Evolutionary conservation across 306 rosid genomes (phyloP).

Genomic region (Rosa rugosa): DNA sequence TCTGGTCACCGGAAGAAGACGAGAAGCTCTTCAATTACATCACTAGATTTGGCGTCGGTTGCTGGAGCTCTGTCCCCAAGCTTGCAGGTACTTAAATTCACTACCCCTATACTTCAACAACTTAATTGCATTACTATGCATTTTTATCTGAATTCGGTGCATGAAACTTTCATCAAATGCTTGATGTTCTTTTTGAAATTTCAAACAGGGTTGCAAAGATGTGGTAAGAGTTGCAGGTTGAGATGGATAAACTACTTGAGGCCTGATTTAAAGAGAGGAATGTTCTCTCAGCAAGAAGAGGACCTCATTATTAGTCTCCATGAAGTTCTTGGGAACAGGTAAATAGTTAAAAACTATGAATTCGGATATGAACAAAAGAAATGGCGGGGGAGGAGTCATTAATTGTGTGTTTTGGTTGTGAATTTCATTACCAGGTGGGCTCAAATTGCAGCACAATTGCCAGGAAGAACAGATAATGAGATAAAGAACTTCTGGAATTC

Average conservation of each 20-base stretch:
- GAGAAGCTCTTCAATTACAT: conserved; percentile 91
- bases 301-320: conserved; percentile 80
- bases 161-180: background rate
- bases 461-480: conserved; percentile 97
- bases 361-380: background rate
- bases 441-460: conserved; percentile 90
- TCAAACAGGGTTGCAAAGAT: conserved; percentile 71
- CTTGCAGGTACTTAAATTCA: conserved; percentile 56
- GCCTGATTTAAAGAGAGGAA: conserved; percentile 90
- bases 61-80: conserved; percentile 97
- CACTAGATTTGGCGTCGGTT: conserved; percentile 82
- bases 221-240: conserved; percentile 92
- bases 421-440: conserved; percentile 71
- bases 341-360: background rate
- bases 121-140: background rate
- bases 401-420: background rate
- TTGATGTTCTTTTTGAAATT: conserved; percentile 17
- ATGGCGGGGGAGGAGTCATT: background rate
- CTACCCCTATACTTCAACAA: background rate
- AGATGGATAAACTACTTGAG: conserved; percentile 93
- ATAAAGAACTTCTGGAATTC: conserved; percentile 97
- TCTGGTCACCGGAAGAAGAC: conserved; percentile 97
- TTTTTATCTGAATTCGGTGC: background rate
- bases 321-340: conserved; percentile 88
- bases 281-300: conserved; percentile 88